Base-by-base conservation (phyloP, 2,329 filamentous ascomycete species). In the Aspergillus tamarii region DNA sequence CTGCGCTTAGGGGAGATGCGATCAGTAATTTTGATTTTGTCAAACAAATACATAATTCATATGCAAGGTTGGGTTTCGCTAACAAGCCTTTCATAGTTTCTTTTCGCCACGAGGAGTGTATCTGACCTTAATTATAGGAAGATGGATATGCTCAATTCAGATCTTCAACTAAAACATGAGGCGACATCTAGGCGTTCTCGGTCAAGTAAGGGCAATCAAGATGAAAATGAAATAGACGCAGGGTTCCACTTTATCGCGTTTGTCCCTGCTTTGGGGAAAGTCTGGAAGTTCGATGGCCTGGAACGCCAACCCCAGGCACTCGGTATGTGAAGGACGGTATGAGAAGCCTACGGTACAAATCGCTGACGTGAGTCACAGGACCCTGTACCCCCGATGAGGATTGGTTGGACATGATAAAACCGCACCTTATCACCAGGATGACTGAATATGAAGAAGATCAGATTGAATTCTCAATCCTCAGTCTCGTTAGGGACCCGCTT, bases 201-300 rank as follows among this genome's bases (percentile, higher is more conserved):
- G 16, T 64, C 64, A 28, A 62, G 46, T 4, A 77, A 78, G 45
- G 78, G 80, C 39, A 78, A 77, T 39, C 82, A 82, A 55, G 80
- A 78, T 14, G 76, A 78, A n/a, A 75, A 78, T 5, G 80, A 85
- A 8, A 79, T 84, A 0, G 86, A 91, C n/a, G 84, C 86, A 14
- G 89, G 87, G 0, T 95, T 90, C 73, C 94, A 98, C 74, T 98
- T 95, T 76, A 90, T 96, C 67, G 94, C 93, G 8, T 97, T 94
- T 73, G 88, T 97, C 34, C 92, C 92, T 2, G 85, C 88, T 16
- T 83, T 85, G n/a, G 89, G 87, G 2, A 82, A 87, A 61, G 86
- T 97, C 16, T 97, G 93, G 93, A 92, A 94, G 75, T 87, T 98
- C 6, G 94, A 98, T 76, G 94, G 94, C 5, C 82, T 97, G 26